Evolutionary conservation across 371 early-diverging fungal genomes (phyloP).

Genomic region (Rhizopus stolonifer): DNA sequence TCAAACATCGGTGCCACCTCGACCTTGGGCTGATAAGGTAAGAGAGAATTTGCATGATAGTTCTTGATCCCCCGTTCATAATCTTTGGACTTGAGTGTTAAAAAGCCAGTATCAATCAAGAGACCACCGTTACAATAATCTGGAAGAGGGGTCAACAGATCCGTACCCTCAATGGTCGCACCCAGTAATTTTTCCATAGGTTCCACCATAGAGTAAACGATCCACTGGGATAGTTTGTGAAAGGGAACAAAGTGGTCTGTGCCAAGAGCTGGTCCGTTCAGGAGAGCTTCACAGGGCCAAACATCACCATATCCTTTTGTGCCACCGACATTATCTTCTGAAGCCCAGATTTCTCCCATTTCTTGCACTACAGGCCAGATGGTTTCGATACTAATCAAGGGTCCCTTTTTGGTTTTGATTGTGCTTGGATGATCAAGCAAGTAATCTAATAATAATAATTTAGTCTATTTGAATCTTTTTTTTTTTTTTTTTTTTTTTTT

Average conservation of each 20-base stretch:
- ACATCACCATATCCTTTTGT: constrained; percentile 76
- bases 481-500: constrained; percentile 19
- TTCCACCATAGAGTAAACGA: constrained; percentile 89
- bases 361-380: constrained; percentile 81
- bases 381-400: constrained; percentile 60
- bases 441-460: constrained; percentile 30
- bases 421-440: constrained; percentile 40
- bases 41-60: constrained; percentile 42
- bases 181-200: constrained; percentile 67
- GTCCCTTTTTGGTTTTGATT: constrained; percentile 46
- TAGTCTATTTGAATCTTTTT: not conserved
- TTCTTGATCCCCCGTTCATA: constrained; percentile 48
- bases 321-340: constrained; percentile 56
- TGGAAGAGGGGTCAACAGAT: constrained; percentile 83
- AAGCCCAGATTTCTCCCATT: constrained; percentile 46
- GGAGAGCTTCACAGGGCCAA: constrained; percentile 68
- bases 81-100: constrained; percentile 40
- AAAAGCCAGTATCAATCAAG: constrained; percentile 48
- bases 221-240: constrained; percentile 94
- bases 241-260: constrained; percentile 68
- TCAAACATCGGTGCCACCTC: constrained; percentile 73
- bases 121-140: constrained; percentile 89
- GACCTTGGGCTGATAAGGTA: constrained; percentile 46
- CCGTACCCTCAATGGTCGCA: constrained; percentile 65
- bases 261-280: constrained; percentile 2